Evolutionary conservation across 164 flowering plant genomes (phyloP).

Genomic region (Vitis amurensis): DNA sequence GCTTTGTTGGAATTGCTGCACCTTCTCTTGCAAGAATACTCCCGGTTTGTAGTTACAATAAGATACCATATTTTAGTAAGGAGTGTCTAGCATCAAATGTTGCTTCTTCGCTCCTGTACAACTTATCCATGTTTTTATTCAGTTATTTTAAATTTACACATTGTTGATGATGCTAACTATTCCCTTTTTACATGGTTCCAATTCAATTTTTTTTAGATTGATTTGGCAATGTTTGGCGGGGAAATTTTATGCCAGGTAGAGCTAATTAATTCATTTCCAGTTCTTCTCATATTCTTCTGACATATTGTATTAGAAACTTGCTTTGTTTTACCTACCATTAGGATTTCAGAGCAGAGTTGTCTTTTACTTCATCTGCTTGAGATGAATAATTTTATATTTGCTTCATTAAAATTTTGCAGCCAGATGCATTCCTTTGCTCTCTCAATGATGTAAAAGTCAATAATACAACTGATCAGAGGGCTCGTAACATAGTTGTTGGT

Average conservation of each 20-base stretch:
- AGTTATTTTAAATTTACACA: not conserved
- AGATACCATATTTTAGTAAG: not conserved
- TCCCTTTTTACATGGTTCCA: slow-evolving; percentile 4
- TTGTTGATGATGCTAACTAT: slow-evolving; percentile 5
- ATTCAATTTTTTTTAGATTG: slow-evolving; percentile 53
- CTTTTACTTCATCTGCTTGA: not conserved
- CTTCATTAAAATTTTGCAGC: slow-evolving; percentile 50
- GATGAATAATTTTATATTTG: not conserved
- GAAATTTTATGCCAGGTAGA: slow-evolving; percentile 92
- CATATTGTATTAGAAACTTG: not conserved
- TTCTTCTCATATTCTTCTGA: not conserved
- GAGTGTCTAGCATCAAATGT: not conserved
- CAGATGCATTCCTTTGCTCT: slow-evolving; percentile 99
- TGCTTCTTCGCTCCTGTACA: too few relatives aligned
- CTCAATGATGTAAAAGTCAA: slow-evolving; percentile 86
- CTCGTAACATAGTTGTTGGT: slow-evolving; percentile 59
- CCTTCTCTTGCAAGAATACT: slow-evolving; percentile 91
- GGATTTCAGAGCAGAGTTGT: not conserved
- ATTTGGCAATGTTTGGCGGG: slow-evolving; percentile 90
- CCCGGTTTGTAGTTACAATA: slow-evolving; percentile 57
- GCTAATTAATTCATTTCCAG: not conserved
- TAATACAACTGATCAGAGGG: slow-evolving; percentile 76
- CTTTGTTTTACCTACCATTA: slow-evolving; percentile 1
- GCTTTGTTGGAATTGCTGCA: slow-evolving; percentile 96
- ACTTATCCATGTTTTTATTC: too few relatives aligned